Evolutionary conservation across 257 asterid species (phyloP).

Genomic region (Lantana camara): DNA sequence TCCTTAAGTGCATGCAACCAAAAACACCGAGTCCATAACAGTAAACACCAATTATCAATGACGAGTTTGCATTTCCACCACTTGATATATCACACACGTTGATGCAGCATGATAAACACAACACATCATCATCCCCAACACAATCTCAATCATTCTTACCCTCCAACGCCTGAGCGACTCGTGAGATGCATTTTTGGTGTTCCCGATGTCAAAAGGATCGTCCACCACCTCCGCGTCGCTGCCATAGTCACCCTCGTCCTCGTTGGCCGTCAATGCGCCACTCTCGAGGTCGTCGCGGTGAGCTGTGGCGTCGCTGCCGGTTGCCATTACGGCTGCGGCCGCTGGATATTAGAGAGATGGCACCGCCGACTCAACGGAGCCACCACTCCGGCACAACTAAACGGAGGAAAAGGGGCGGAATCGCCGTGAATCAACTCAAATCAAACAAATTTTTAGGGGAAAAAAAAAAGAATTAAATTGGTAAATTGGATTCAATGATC

Average conservation of each 20-base stretch:
- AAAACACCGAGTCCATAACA: not conserved
- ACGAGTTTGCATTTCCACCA: no score
- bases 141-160: constrained; percentile 40
- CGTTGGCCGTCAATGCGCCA: constrained; percentile 24
- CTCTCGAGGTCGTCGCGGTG: constrained; percentile 50
- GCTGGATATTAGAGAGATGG: constrained; percentile 41
- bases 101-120: not conserved
- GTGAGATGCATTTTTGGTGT: constrained; percentile 72
- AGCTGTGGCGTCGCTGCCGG: constrained; percentile 29
- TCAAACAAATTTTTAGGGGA: no score
- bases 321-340: constrained; percentile 33
- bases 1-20: constrained; percentile 2
- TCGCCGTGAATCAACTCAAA: no score
- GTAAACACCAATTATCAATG: not conserved
- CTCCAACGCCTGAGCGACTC: constrained; percentile 88
- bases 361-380: constrained; percentile 61
- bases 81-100: no score
- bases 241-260: constrained; percentile 34
- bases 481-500: not conserved
- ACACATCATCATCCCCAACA: no score
- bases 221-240: constrained; percentile 44
- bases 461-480: not conserved
- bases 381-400: constrained; percentile 37
- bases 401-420: constrained; percentile 11
- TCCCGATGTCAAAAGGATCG: constrained; percentile 80